These are phyloP conservation scores for Mycena haematopus DNA, from an alignment of 768 basidiomycete genomes.

Conservation along the genomic window DNA sequence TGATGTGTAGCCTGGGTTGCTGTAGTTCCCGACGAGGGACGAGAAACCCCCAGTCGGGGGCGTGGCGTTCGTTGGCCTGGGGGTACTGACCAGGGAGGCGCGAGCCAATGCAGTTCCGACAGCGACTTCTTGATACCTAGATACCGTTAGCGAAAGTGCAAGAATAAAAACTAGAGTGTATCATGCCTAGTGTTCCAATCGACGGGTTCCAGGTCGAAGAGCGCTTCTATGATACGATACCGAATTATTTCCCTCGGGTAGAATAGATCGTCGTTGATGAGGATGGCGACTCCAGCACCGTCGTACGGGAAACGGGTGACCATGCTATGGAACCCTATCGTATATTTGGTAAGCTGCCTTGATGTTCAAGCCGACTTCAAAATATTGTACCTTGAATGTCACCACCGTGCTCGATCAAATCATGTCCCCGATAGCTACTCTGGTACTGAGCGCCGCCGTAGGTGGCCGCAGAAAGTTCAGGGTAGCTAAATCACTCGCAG, in stretches of 20 bases:
- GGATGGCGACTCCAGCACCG: conserved; percentile 17
- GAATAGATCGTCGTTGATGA: conserved; percentile 23
- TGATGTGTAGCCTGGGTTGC: conserved; percentile 22
- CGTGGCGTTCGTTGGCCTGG: conserved; percentile 17
- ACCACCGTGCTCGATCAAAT: conserved; percentile 31
- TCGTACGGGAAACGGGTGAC: conserved; percentile 24
- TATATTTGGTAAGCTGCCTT: not conserved
- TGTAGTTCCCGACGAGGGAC: conserved; percentile 23
- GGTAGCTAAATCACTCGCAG: conserved; percentile 9
- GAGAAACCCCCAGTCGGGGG: conserved; percentile 17
- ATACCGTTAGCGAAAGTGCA: no score
- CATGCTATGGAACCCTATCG: conserved; percentile 19
- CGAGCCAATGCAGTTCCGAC: conserved; percentile 9
- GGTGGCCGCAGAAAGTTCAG: conserved; percentile 33
- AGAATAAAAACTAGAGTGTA: no score
- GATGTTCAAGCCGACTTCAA: not conserved
- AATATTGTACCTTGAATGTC: conserved; percentile 29
- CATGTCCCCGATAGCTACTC: conserved; percentile 36
- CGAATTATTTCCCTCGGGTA: conserved; percentile 14
- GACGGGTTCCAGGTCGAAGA: conserved; percentile 27
- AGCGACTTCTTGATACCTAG: conserved; percentile 18
- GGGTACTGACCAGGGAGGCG: conserved; percentile 17
- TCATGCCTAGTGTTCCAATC: conserved; percentile 26
- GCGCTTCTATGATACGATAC: conserved; percentile 26
- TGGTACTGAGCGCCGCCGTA: conserved; percentile 39